A percentile compares a stretch with the other conserved stretches of the same genome.
These are phyloP conservation scores for Wickerhamomyces strasburgensis DNA, from an alignment of 805 yeast genomes.

Conservation along the genomic window DNA sequence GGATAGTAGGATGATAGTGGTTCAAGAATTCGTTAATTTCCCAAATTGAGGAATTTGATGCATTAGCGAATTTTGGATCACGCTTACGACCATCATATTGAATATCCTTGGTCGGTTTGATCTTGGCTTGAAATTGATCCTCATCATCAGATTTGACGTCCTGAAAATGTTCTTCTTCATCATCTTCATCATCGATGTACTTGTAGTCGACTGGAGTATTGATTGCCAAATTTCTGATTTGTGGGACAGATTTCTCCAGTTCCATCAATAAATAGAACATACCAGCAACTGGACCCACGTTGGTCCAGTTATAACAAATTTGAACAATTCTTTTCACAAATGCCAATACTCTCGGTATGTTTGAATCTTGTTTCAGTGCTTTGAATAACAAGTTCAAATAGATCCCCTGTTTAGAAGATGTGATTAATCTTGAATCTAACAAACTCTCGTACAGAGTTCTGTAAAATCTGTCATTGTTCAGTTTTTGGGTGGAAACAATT, in stretches of 20 bases:
- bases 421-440: conserved; percentile 74
- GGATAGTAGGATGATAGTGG: conserved; percentile 92
- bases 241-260: conserved; percentile 59
- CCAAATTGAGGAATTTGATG: conserved; percentile 80
- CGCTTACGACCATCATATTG: conserved; percentile 80
- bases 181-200: conserved; percentile 43
- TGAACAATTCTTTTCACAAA: conserved; percentile 89
- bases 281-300: conserved; percentile 84
- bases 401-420: conserved; percentile 90
- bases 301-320: conserved; percentile 78
- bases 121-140: conserved; percentile 10
- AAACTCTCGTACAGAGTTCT: conserved; percentile 87
- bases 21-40: conserved; percentile 67
- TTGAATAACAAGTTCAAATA: conserved; percentile 83
- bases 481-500: conserved; percentile 56
- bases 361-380: conserved; percentile 67
- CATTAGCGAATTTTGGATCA: conserved; percentile 91
- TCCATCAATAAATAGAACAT: conserved; percentile 71
- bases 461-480: conserved; percentile 66
- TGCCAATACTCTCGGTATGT: conserved; percentile 65
- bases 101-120: conserved; percentile 6
- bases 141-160: conserved; percentile 29
- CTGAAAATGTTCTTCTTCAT: conserved; percentile 32
- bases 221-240: conserved; percentile 55
- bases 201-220: conserved; percentile 50